A percentile compares a stretch with the other conserved stretches of the same genome.
Conservation (phyloP, 2,329 filamentous ascomycete species). For the Alternaria longipes region DNA sequence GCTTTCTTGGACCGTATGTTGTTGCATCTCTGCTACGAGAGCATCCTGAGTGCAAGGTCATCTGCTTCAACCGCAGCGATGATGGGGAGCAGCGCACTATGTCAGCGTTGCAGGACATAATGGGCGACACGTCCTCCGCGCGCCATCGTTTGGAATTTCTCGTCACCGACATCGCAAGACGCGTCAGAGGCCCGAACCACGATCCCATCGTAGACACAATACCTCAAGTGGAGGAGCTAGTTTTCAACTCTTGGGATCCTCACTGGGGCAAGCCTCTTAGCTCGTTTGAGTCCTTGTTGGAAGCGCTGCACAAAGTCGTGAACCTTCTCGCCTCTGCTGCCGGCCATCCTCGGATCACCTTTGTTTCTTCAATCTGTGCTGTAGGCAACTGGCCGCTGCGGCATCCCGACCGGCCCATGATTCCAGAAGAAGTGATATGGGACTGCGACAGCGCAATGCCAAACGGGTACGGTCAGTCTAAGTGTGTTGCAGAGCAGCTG, state of each 20-base stretch:
- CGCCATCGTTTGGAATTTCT: constrained; percentile 10
- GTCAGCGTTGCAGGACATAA: constrained; percentile 1
- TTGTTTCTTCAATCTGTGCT: constrained; percentile 27
- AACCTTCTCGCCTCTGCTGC: not conserved
- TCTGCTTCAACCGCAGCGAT: constrained; percentile 27
- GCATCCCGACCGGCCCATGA: not conserved
- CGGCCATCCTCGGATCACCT: constrained; percentile 16
- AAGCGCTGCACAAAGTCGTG: constrained; percentile 16
- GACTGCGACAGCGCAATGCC: constrained; percentile 37
- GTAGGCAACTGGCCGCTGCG: constrained; percentile 22
- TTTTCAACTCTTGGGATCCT: constrained; percentile 63
- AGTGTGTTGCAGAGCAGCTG: constrained; percentile 32
- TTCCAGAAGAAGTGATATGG: constrained; percentile 29
- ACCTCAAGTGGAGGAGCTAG: constrained; percentile 51
- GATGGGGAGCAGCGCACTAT: constrained; percentile 15
- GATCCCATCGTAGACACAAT: constrained; percentile 3
- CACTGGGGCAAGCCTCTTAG: constrained; percentile 56
- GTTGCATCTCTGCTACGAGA: constrained; percentile 15
- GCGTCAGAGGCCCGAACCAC: constrained; percentile 17
- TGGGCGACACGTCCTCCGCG: not conserved
- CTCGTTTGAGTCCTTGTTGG: constrained; percentile 36
- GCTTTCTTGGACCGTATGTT: constrained; percentile 24
- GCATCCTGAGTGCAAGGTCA: constrained; percentile 13
- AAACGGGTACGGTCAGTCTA: constrained; percentile 43
- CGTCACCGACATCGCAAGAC: constrained; percentile 42